Evolutionary conservation across 768 basidiomycete genomes (phyloP).

Genomic region (Russula virescens): DNA sequence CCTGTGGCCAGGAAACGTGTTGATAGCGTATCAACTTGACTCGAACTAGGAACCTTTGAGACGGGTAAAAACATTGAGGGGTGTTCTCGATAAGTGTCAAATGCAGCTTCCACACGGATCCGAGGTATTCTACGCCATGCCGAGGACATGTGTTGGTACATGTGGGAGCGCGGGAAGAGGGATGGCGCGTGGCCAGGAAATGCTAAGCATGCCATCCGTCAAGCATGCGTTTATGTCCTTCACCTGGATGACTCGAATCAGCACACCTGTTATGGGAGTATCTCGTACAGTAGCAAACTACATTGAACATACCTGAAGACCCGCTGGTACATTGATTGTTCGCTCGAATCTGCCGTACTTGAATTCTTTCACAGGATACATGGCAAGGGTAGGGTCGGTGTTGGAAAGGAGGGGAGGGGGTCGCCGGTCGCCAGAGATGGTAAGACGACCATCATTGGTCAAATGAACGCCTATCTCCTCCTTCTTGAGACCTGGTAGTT

Average conservation of each 20-base stretch:
- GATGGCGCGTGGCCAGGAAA: conserved; percentile 23
- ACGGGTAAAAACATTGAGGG: background rate
- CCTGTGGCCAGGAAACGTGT: background rate
- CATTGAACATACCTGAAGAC: conserved; percentile 20
- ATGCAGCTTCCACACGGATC: too few relatives aligned
- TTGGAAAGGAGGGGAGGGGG: conserved; percentile 23
- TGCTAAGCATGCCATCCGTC: conserved; percentile 23
- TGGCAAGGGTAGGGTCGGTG: background rate
- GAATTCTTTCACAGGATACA: conserved; percentile 23
- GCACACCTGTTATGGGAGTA: background rate
- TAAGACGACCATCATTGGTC: conserved; percentile 40
- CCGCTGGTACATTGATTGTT: conserved; percentile 19
- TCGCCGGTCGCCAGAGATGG: conserved; percentile 41
- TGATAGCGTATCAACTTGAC: background rate
- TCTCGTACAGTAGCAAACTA: background rate
- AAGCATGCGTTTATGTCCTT: conserved; percentile 24
- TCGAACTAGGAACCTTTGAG: background rate
- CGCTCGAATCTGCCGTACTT: conserved; percentile 25
- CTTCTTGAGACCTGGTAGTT: conserved; percentile 49
- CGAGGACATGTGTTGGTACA: background rate
- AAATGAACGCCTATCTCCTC: conserved; percentile 44
- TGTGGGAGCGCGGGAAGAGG: background rate
- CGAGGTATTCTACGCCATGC: conserved; percentile 3
- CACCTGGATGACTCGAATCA: conserved; percentile 17
- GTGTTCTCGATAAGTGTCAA: background rate